Evolutionary conservation across 352 stramenopile species (phyloP).

Genomic region (Phytophthora brassicae): DNA sequence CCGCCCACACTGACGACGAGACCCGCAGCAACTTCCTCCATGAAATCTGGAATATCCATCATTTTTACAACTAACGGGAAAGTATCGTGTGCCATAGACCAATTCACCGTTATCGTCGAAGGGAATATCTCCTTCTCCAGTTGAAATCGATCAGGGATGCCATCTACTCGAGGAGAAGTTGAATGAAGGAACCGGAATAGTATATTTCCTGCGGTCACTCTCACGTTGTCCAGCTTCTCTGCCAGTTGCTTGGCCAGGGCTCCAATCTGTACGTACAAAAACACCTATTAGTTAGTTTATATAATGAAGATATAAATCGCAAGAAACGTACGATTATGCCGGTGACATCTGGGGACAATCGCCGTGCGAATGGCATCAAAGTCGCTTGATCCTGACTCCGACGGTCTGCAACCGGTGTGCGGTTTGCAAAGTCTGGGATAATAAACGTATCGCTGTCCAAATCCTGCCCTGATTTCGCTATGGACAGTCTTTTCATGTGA

Average conservation of each 20-base stretch:
- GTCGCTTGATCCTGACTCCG: neutral
- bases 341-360: conserved; percentile 44
- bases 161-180: conserved; percentile 59
- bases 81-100: conserved; percentile 83
- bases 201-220: conserved; percentile 85
- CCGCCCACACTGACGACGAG: conserved; percentile 95
- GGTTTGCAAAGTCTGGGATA: conserved; percentile 31
- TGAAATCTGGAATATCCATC: conserved; percentile 88
- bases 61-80: conserved; percentile 90
- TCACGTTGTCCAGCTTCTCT: conserved; percentile 96
- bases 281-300: conserved; percentile 19
- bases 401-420: conserved; percentile 13
- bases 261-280: conserved; percentile 50
- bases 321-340: conserved; percentile 37
- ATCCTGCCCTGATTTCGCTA: neutral
- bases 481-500: conserved; percentile 32
- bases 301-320: neutral
- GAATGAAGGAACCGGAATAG: conserved; percentile 87
- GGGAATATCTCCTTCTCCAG: conserved; percentile 74
- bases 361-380: conserved; percentile 36
- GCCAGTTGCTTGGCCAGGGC: conserved; percentile 94
- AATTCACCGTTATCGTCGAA: conserved; percentile 59
- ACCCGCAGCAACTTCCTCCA: conserved; percentile 83
- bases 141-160: conserved; percentile 73
- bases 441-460: conserved; percentile 11